Evolutionary conservation across 208 protist genomes (phyloP), one percentile per base, ranked within the genome.

Genomic region (Trypanosoma caninum): DNA sequence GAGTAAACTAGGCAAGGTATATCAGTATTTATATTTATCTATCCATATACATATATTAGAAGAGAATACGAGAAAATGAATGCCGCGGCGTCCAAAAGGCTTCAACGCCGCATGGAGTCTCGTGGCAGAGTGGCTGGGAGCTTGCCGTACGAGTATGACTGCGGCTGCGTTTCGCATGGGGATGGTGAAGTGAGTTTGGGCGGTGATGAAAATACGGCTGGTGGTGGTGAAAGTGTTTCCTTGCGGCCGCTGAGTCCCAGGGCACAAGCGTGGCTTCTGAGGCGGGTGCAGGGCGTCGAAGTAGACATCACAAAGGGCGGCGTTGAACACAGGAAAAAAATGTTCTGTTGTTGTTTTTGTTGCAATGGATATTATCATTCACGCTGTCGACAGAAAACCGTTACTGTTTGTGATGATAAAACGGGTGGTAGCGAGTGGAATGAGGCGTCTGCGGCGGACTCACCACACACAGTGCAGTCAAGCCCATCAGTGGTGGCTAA

Each of bases 101-200:
- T 91, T 51, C 84, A 91, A 52, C 75, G 80, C 62, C 84, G 84
- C 53, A 91, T 91, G 84, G 74, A 84, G 54, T 66, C 69, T 6
- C 67, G 80, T 20, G 74, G 76, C 2, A 58, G 72, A 22, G 63
- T 69, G 2, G 70, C 72, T 8, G 46, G 41, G 22, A 57, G 40
- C 34, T 48, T 34, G 14, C 1, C 7, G 0, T 38, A 31, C 28
- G 52, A 23, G 9, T 40, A 41, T 42, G 38, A 35, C 46, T 72
- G 66, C 42, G 55, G 40, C 40, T 72, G 66, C 44, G 9, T 33
- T 3, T 54, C 33, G 14, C 34, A 27, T 11, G 31, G 2, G 3
- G 25, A 2, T 8, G 27, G 33, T 33, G 33, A 48, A 11, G 6
- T n/a, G n/a, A n/a, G 28, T 20, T 13, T 31, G 18, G 20, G 18